Evolutionary conservation across 2,329 filamentous ascomycete species (phyloP).

Genomic region (Pseudocercospora musae): DNA sequence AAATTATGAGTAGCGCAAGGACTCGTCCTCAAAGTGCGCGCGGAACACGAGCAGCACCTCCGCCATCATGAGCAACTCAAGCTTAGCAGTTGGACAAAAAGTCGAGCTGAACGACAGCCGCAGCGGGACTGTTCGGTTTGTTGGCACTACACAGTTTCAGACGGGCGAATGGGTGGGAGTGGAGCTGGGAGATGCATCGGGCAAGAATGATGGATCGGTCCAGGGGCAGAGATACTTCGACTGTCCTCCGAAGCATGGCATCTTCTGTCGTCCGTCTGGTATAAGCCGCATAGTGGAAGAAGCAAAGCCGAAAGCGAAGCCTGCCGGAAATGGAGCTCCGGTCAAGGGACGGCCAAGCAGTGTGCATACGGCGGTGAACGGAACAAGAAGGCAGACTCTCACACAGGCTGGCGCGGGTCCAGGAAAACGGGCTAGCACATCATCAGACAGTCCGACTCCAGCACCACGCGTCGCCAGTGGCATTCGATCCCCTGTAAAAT

Average conservation of each 20-base stretch:
- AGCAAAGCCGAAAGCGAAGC: slow-evolving; percentile 23
- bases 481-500: slow-evolving; percentile 69
- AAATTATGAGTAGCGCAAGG: slow-evolving; percentile 12
- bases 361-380: slow-evolving; percentile 32
- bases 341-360: slow-evolving; percentile 43
- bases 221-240: slow-evolving; percentile 86
- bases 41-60: neutral
- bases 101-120: slow-evolving; percentile 77
- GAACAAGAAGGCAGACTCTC: slow-evolving; percentile 30
- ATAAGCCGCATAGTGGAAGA: slow-evolving; percentile 52
- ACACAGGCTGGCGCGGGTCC: slow-evolving; percentile 8
- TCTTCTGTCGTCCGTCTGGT: slow-evolving; percentile 78
- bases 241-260: slow-evolving; percentile 67
- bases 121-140: slow-evolving; percentile 73
- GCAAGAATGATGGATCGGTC: slow-evolving; percentile 93
- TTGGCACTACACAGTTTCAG: slow-evolving; percentile 76
- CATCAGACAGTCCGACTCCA: slow-evolving; percentile 70
- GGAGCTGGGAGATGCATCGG: slow-evolving; percentile 74
- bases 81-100: slow-evolving; percentile 60
- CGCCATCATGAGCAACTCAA: slow-evolving; percentile 30
- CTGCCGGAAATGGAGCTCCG: slow-evolving; percentile 30
- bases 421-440: slow-evolving; percentile 38
- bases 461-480: slow-evolving; percentile 57
- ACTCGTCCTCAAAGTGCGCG: slow-evolving; percentile 1
- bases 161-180: slow-evolving; percentile 84